phyloP scores from a whole-genome alignment of 345 rosid genomes.

The Erodium maritimum region DNA sequence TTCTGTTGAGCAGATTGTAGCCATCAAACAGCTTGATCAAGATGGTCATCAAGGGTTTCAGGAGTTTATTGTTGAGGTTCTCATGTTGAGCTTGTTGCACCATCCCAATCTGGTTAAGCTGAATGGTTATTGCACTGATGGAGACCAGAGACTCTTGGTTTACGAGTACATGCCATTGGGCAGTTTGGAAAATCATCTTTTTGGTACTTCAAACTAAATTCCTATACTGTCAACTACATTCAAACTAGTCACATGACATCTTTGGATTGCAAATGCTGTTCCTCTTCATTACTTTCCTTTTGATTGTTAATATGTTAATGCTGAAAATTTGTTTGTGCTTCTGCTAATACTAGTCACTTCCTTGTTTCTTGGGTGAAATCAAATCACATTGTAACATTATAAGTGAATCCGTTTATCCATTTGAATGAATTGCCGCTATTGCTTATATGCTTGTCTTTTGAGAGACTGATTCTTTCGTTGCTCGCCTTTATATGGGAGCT shows the following conservation, averaged over 20 bases:
- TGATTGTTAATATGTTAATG: too few relatives aligned
- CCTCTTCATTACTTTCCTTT: too few relatives aligned
- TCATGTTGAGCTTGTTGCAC: slow-evolving; percentile 87
- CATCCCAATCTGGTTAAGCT: slow-evolving; percentile 79
- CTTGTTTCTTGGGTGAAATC: too few relatives aligned
- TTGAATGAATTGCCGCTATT: background rate
- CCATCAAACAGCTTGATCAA: slow-evolving; percentile 78
- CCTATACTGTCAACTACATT: too few relatives aligned
- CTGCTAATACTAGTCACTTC: too few relatives aligned
- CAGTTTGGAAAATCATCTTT: slow-evolving; percentile 92
- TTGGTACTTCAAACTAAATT: slow-evolving; percentile 58
- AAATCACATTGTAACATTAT: too few relatives aligned
- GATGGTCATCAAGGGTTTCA: slow-evolving; percentile 84
- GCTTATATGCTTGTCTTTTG: background rate
- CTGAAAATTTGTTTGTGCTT: too few relatives aligned
- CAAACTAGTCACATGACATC: background rate
- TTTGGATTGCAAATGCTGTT: too few relatives aligned
- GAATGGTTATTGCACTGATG: slow-evolving; percentile 85
- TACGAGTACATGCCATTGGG: slow-evolving; percentile 95
- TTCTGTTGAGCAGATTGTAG: slow-evolving; percentile 51
- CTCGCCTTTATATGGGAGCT: background rate
- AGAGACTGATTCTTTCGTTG: background rate
- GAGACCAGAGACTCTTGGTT: slow-evolving; percentile 92
- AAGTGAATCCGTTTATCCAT: background rate
- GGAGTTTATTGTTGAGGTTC: slow-evolving; percentile 94